A percentile compares a stretch with the other conserved stretches of the same genome.
Evolutionary conservation across 192 early-diverging fungal species (phyloP).

Genomic region (Coemansia sp.): DNA sequence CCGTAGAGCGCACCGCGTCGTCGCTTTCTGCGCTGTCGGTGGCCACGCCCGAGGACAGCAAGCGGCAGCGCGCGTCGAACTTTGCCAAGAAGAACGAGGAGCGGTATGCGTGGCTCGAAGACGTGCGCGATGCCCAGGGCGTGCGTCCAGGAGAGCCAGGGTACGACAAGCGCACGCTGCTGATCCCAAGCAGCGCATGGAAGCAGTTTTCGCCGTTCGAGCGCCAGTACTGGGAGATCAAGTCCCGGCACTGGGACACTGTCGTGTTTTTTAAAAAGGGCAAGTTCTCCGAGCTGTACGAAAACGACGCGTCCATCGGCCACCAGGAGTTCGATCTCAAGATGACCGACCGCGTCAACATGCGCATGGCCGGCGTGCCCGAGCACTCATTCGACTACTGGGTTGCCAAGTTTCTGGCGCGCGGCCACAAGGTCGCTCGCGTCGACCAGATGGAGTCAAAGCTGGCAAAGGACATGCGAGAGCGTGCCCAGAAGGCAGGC

Average conservation of each 20-base stretch:
- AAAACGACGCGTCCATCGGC: constrained; percentile 96
- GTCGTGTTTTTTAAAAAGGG: constrained; percentile 99
- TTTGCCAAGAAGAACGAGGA: constrained; percentile 85
- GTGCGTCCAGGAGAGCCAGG: constrained; percentile 64
- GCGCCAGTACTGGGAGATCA: constrained; percentile 99
- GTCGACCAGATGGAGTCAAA: constrained; percentile 98
- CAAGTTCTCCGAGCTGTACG: constrained; percentile 98
- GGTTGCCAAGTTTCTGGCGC: constrained; percentile 92
- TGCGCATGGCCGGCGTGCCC: constrained; percentile 98
- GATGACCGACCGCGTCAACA: constrained; percentile 93
- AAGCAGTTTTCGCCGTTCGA: constrained; percentile 91
- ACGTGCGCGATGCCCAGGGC: constrained; percentile 75
- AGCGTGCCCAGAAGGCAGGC: constrained; percentile 49
- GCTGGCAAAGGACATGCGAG: constrained; percentile 89
- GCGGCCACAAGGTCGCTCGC: constrained; percentile 92
- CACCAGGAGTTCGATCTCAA: constrained; percentile 96
- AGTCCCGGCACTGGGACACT: constrained; percentile 87
- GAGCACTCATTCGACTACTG: constrained; percentile 92
- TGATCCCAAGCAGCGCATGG: constrained; percentile 78
- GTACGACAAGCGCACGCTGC: constrained; percentile 91
- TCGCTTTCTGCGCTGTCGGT: constrained; percentile 21
- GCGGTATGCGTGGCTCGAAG: constrained; percentile 82
- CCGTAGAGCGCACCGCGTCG: constrained; percentile 14
- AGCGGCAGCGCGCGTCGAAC: constrained; percentile 57
- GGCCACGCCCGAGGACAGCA: constrained; percentile 29